Evolutionary conservation across 2,329 filamentous ascomycete genomes (phyloP), one percentile per base, ranked within the genome.

Genomic region (Pseudogymnoascus sp.): DNA sequence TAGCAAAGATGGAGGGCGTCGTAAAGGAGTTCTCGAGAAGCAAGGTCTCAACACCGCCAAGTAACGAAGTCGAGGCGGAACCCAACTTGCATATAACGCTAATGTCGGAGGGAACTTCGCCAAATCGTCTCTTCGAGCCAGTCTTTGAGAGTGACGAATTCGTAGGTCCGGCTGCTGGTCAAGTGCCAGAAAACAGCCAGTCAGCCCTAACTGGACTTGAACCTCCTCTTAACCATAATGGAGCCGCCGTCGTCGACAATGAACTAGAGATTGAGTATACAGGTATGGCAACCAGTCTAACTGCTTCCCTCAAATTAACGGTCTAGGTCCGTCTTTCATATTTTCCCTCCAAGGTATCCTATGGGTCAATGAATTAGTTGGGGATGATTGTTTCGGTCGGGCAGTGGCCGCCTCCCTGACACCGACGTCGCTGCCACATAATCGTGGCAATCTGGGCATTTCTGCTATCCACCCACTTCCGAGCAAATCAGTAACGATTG

Each of bases 1-100:
- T 66, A 28, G 64, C 62, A 18, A 66, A 65, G 56, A 66, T 66
- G 65, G 65, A 66, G 40, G 53, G 65, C 40, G 42, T 66, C 38
- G n/a, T 42, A 16, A 43, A 43, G 8, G 16, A 43, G 16, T 43
- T 43, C 40, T 43, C 40, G 3, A 43, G 9, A 43, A 43, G 16
- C 16, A 43, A 43, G 40, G 4, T 43, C 8, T 43, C 40, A 43
- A 43, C 16, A 43, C 40, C 40, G 40, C 40, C 40, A 43, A 43
- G 40, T 43, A 43, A 43, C 18, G 16, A 43, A 21, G n/a, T 8
- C 37, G 40, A 43, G 40, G 40, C 40, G 21, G 40, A 43, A 12
- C 40, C 40, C 16, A 43, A 43, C 9, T 11, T 43, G 40, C 16
- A 43, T 43, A 21, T 21, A 23, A 3, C 40, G 16, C 9, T 5